Base-by-base conservation (phyloP, 208 protist species). In the Kentomonas sorsogonicus region DNA sequence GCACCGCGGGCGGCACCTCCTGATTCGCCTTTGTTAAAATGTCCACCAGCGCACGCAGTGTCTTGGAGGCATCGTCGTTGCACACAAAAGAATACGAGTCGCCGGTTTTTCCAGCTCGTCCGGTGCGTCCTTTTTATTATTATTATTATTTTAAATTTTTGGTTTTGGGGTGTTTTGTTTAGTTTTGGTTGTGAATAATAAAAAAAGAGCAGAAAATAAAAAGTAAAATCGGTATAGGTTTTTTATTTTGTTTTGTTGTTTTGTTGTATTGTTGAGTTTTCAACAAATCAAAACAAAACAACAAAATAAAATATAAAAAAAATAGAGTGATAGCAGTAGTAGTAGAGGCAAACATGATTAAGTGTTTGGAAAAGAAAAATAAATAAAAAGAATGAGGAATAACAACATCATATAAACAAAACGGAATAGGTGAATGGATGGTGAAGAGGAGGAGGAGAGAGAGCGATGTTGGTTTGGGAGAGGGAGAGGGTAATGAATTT, bases 11-110 rank as follows among this genome's bases (percentile, higher is more conserved):
- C 18, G 79, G 74, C 30, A 94, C 72, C 38, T 61, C 54, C 58
- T 92, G 82, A 22, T 86, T 83, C 18, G 81, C 77, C 31, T 79
- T 75, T 0, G 62, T 59, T 4, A 94, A 55, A 29, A 94, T 62
- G n/a, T 87, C 82, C 13, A 79, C 74, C 11, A 94, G 63, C 30
- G 89, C 85, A 18, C 73, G 72, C 29, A 94, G 68, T 13, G 81
- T 89, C 73, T 94, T 94, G 46, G 66, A 66, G 25, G 77, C 71
- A 46, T 90, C 84, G 3, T 55, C 63, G 15, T 57, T 57, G 69
- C 78, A 83, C 1, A 96, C 77, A 55, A 96, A 90, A 26, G 86
- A 86, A 69, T 93, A 91, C 10, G 89, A 83, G 64, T 94, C 86
- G 38, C 89, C 89, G 29, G 67, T 46, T 46, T 93, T 82, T 29